Evolutionary conservation across 192 early-diverging fungal species (phyloP).

Genomic region (Gaertneriomyces sp.): DNA sequence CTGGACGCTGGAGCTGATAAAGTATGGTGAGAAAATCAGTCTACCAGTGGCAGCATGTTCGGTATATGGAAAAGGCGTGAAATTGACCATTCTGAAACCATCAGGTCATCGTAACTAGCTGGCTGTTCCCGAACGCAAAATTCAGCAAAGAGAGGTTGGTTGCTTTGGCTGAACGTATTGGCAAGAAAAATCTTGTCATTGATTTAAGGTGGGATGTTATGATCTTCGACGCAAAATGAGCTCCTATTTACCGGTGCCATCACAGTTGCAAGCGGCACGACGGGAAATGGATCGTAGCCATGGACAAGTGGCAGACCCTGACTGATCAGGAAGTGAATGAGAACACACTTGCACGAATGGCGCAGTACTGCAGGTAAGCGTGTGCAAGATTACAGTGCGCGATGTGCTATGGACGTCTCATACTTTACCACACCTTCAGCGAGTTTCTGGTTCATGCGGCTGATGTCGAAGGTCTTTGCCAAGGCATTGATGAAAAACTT

Average conservation of each 20-base stretch:
- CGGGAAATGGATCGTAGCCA: slow-evolving; percentile 87
- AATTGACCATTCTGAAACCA: no score
- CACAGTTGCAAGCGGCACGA: slow-evolving; percentile 68
- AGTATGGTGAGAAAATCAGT: slow-evolving; percentile 31
- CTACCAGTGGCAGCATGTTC: slow-evolving; percentile 8
- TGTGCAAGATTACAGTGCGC: neutral
- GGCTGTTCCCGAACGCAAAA: slow-evolving; percentile 78
- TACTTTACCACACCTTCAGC: slow-evolving; percentile 28
- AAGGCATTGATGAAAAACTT: slow-evolving; percentile 86
- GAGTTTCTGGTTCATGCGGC: slow-evolving; percentile 98
- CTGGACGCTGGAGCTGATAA: slow-evolving; percentile 81
- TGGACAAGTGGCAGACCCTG: slow-evolving; percentile 96
- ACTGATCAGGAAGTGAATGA: slow-evolving; percentile 81
- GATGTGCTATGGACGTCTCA: neutral
- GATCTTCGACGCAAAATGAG: neutral
- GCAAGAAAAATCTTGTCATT: slow-evolving; percentile 71
- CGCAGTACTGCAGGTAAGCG: slow-evolving; percentile 47
- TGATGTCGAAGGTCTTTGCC: slow-evolving; percentile 94
- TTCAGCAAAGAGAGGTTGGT: slow-evolving; percentile 68
- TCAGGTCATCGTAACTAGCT: slow-evolving; percentile 91
- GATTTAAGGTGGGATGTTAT: slow-evolving; percentile 64
- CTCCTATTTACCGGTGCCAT: neutral
- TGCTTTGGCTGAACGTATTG: slow-evolving; percentile 46
- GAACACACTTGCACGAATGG: slow-evolving; percentile 53
- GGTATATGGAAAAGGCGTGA: no score